Percentiles rank a stretch among this genome's conserved stretches.
Conservation (phyloP, 371 early-diverging fungal genomes). For the Quaeritorhiza haematococci region DNA sequence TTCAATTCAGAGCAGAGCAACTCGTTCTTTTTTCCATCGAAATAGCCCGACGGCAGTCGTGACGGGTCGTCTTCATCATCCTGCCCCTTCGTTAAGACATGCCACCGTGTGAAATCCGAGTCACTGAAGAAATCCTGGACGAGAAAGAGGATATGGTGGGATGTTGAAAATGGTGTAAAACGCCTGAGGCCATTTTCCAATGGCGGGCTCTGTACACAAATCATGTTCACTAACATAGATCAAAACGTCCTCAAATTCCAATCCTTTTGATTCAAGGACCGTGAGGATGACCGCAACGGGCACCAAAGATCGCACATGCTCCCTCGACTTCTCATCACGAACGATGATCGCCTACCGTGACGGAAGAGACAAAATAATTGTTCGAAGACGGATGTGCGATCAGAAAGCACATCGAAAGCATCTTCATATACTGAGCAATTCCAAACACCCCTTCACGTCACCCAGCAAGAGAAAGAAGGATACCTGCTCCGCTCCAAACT, state of each 20-base stretch:
- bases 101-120: not conserved
- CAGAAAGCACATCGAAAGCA: too few species aligned
- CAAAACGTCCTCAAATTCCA: constrained; percentile 22
- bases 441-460: too few species aligned
- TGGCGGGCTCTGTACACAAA: too few species aligned
- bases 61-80: not conserved
- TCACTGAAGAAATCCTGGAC: not conserved
- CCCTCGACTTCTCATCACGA: too few species aligned
- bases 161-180: not conserved
- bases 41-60: too few species aligned
- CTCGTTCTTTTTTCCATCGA: not conserved
- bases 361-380: too few species aligned
- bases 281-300: constrained; percentile 11
- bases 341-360: constrained; percentile 6
- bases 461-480: too few species aligned
- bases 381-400: too few species aligned
- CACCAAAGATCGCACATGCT: too few species aligned
- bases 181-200: too few species aligned
- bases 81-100: not conserved
- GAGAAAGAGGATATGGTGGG: not conserved
- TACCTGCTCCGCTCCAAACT: too few species aligned
- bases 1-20: not conserved
- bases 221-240: constrained; percentile 7
- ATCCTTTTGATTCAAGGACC: constrained; percentile 16
- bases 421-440: too few species aligned